Percentiles rank a stretch among this genome's conserved stretches.
Conservation (phyloP, 805 yeast species). For the Sugiyamaella americana region DNA sequence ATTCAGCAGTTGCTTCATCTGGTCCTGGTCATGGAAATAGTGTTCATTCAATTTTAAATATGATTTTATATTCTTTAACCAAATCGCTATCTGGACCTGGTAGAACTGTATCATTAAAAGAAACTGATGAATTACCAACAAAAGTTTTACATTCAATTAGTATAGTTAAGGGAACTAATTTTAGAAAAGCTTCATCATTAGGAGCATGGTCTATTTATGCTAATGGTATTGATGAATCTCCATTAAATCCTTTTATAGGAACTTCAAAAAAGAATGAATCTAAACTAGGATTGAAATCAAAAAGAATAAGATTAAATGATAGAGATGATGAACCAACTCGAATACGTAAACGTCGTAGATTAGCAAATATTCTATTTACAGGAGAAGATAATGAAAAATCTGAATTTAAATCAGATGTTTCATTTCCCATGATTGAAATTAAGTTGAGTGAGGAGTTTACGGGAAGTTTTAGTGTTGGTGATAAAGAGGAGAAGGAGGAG, state of each 20-base stretch:
- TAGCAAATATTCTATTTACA: slow-evolving; percentile 56
- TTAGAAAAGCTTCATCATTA: slow-evolving; percentile 48
- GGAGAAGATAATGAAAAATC: slow-evolving; percentile 35
- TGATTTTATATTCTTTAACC: slow-evolving; percentile 58
- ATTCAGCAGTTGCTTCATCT: slow-evolving; percentile 40
- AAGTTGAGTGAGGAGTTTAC: slow-evolving; percentile 5
- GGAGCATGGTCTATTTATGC: slow-evolving; percentile 75
- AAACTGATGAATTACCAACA: slow-evolving; percentile 34
- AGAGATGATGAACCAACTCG: too few species aligned
- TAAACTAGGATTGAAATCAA: slow-evolving; percentile 29
- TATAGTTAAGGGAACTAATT: slow-evolving; percentile 53
- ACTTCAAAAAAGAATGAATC: slow-evolving; percentile 20
- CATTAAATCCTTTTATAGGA: slow-evolving; percentile 37
- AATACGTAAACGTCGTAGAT: slow-evolving; percentile 30
- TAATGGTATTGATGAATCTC: slow-evolving; percentile 57
- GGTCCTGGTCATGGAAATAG: neutral
- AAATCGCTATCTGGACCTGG: slow-evolving; percentile 43
- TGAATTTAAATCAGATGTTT: slow-evolving; percentile 9
- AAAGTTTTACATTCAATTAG: slow-evolving; percentile 51
- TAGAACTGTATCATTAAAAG: slow-evolving; percentile 38
- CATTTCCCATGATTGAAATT: slow-evolving; percentile 17
- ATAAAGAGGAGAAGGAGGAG: neutral
- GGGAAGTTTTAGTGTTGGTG: too few species aligned
- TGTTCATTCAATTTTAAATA: slow-evolving; percentile 36
- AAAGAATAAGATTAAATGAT: slow-evolving; percentile 7